Base-by-base conservation (phyloP, 164 flowering plant genomes). In the Vitis riparia region DNA sequence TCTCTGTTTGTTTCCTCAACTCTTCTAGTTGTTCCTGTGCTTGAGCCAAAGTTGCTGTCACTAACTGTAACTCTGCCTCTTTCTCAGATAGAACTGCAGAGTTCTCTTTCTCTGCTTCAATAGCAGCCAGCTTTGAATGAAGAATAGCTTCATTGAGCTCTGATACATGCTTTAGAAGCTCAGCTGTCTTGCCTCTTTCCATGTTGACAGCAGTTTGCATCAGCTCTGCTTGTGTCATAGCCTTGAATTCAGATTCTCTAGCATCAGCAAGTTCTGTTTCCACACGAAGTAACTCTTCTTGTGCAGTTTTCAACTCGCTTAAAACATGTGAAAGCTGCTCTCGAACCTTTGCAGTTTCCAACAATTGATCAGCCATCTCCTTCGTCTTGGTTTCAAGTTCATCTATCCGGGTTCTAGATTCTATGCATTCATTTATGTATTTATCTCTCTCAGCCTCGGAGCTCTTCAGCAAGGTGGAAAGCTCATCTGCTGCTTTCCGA, bases 311-410 rank as follows among this genome's bases (percentile, higher is more conserved):
- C 74, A 84, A 75, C 65, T 81, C 82, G 12, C 65, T 72, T 29
- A 68, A 14, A 17, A 49, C 78, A 67, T 56, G 58, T 2, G 70
- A 68, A 58, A 83, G 85, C 51, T 78, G 80, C 68, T 76, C 84
- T 37, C 63, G 63, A 12, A 72, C 50, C 23, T 75, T 77, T 37
- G 8, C 65, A 68, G 68, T 50, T 59, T 82, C 83, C 37, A 58
- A 68, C 5, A 75, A 62, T 53, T 71, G 75, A 73, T 71, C 69
- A 15, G 68, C 67, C 60, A 80, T 67, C 19, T 79, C 75, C 68
- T 79, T 75, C 61, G 73, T 73, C 79, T 75, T 76, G 61, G 70
- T 69, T 68, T 88, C 84, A 13, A 88, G 88, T 53, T 72, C 76
- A 50, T 66, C 68, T 15, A 76, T 65, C 32, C 48, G 79, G 55